Evolutionary conservation across 225 moss, liverwort and hornwort species (phyloP).

Genomic region (Marchantia paleacea): DNA sequence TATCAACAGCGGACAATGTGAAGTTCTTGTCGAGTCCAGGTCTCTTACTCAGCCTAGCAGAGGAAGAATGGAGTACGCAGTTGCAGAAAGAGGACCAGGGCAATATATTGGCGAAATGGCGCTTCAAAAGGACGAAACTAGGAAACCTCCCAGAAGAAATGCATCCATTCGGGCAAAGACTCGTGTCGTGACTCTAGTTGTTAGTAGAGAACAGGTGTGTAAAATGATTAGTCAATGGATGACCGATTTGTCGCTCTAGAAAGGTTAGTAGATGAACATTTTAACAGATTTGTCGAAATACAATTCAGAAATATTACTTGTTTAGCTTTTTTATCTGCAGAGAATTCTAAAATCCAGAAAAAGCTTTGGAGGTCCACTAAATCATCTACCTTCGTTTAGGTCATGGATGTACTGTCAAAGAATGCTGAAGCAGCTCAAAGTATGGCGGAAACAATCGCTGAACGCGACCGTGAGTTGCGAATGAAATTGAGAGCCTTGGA

Average conservation of each 20-base stretch:
- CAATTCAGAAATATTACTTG: background rate
- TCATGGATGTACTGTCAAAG: constrained; percentile 44
- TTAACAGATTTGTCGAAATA: no score
- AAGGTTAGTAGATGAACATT: no score
- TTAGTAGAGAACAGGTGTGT: constrained; percentile 45
- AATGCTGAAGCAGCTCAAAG: constrained; percentile 43
- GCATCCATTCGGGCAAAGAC: constrained; percentile 55
- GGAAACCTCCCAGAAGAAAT: constrained; percentile 36
- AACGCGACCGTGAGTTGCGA: constrained; percentile 40
- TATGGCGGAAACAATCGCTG: constrained; percentile 42
- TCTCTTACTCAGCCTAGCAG: constrained; percentile 42
- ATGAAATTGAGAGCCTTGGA: constrained; percentile 41
- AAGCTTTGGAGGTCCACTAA: background rate
- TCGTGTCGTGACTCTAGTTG: constrained; percentile 43
- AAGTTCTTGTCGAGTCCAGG: constrained; percentile 50
- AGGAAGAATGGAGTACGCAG: constrained; percentile 51
- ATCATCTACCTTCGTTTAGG: constrained; percentile 15
- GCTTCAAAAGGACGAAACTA: constrained; percentile 24
- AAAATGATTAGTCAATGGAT: background rate
- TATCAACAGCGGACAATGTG: constrained; percentile 56
- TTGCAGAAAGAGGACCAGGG: constrained; percentile 53
- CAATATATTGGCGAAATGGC: constrained; percentile 53
- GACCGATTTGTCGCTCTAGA: no score
- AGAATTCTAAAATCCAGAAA: no score
- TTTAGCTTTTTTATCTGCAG: background rate